Conservation (phyloP, 257 asterid genomes). For the Osmanthus fragrans region DNA sequence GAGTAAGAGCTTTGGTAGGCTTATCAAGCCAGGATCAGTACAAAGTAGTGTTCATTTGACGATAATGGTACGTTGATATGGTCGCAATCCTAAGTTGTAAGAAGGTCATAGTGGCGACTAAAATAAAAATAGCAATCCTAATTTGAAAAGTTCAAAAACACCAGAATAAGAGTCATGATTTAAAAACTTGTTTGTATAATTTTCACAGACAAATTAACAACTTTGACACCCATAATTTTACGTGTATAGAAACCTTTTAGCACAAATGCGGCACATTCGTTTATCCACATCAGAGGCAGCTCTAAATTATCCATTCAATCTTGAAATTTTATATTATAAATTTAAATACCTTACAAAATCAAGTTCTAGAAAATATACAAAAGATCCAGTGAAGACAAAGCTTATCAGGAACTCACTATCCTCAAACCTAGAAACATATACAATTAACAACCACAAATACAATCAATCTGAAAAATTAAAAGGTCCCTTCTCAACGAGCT, state of each 20-base stretch:
- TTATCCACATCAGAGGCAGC: background rate
- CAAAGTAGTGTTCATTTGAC: background rate
- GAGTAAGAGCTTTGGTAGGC: background rate
- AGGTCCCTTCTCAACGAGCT: slow-evolving; percentile 34
- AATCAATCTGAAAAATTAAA: background rate
- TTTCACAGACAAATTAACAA: background rate
- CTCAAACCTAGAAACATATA: slow-evolving; percentile 4
- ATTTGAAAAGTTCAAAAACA: slow-evolving; percentile 15
- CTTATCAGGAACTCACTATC: slow-evolving; percentile 3
- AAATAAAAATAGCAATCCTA: background rate
- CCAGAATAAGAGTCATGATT: background rate
- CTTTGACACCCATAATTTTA: background rate
- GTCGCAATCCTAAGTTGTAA: background rate
- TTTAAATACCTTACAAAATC: slow-evolving; percentile 1
- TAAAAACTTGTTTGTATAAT: background rate
- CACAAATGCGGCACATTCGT: background rate
- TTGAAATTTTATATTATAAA: slow-evolving; percentile 12
- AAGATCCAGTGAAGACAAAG: slow-evolving; percentile 33
- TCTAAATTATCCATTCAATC: slow-evolving; percentile 9
- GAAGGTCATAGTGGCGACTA: background rate
- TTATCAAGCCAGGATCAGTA: background rate
- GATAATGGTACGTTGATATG: background rate
- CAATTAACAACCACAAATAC: slow-evolving; percentile 5
- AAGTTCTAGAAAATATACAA: slow-evolving; percentile 16
- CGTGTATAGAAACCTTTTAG: background rate